Evolutionary conservation across 306 rosid genomes (phyloP).

Genomic region (Prunus campanulata): DNA sequence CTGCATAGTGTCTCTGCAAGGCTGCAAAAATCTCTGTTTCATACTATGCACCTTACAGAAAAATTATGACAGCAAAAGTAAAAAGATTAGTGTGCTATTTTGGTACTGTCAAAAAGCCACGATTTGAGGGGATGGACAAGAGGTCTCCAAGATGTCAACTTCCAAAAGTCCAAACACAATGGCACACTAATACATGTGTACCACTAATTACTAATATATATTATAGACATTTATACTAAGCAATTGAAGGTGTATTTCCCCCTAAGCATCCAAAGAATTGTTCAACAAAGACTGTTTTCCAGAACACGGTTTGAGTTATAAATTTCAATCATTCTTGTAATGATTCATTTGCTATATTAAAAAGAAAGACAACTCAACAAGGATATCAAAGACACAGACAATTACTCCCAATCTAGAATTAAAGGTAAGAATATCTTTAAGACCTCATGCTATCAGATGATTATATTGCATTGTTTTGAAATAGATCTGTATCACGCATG

Average conservation of each 20-base stretch:
- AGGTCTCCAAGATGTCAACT: neutral
- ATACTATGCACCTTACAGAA: neutral
- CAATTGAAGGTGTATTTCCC: neutral
- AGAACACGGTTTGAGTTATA: neutral
- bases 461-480: too few species aligned
- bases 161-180: neutral
- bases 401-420: too few species aligned
- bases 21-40: constrained; percentile 44
- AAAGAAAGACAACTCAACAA: neutral
- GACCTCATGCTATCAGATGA: too few species aligned
- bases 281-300: neutral
- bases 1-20: constrained; percentile 91
- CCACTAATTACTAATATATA: neutral
- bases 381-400: neutral
- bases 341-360: neutral
- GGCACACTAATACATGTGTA: neutral
- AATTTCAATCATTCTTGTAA: neutral
- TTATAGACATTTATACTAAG: neutral
- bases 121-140: neutral
- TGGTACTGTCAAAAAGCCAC: neutral
- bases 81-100: neutral
- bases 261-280: neutral
- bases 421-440: too few species aligned
- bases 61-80: neutral
- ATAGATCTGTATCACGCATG: too few species aligned